Conservation (phyloP, 305 asterid genomes). For the Fraxinus paxiana region DNA sequence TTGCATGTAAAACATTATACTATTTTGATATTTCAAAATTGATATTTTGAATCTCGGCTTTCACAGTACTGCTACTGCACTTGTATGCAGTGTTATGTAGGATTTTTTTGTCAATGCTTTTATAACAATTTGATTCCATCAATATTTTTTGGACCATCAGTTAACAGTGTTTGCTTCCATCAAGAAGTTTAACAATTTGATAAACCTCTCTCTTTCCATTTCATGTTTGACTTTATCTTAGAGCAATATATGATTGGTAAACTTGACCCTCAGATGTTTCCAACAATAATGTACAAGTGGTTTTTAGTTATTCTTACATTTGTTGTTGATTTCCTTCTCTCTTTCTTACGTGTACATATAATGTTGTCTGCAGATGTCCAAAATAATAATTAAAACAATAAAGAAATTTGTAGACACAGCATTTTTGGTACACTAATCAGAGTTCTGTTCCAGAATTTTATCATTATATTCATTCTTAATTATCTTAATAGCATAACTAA, state of each 20-base stretch:
- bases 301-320: background rate
- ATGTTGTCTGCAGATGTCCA: background rate
- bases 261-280: background rate
- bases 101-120: background rate
- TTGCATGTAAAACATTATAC: background rate
- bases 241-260: background rate
- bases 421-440: background rate
- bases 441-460: background rate
- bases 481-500: background rate
- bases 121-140: background rate
- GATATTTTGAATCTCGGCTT: too few relatives aligned
- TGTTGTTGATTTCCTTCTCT: background rate
- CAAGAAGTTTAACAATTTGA: background rate
- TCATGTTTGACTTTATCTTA: background rate
- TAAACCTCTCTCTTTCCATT: background rate
- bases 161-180: background rate
- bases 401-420: background rate
- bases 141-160: background rate
- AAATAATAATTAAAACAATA: background rate
- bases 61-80: background rate
- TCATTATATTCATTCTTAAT: background rate
- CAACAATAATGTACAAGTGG: background rate
- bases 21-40: background rate
- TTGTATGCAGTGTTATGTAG: background rate
- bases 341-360: background rate